Evolutionary conservation across 495 filamentous ascomycete species (phyloP), one percentile per base, ranked within the genome.

Genomic region (Saxispiralis lemnorum): DNA sequence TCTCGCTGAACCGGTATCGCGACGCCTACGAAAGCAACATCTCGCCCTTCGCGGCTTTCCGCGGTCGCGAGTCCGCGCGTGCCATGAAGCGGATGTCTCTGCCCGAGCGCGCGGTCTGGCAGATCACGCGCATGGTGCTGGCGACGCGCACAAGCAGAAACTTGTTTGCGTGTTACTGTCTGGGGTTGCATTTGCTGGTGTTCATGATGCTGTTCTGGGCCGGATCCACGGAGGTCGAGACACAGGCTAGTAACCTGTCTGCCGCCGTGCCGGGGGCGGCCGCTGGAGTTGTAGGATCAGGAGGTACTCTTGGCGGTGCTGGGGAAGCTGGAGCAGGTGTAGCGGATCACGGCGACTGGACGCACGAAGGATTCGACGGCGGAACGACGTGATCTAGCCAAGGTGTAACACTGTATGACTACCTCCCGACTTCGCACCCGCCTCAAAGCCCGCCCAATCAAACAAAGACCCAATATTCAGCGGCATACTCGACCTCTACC

Each of bases 11-110:
- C 57, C 74, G 87, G 20, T 99, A 99, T 56, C 73, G 85, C 40
- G 80, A 82, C 39, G 82, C 87, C 7, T 99, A 99, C 60, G 89
- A 99, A 63, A 79, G 81, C 16, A 88, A 85, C 55, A 79, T 97
- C 28, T 93, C 84, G 11, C 89, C 89, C 0, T 99, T 99, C 55
- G 87, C 88, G 19, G 85, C 83, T 6, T 97, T 96, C 63, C 71
- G 86, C 32, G 86, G 89, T 5, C 76, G 87, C 31, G 89, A 99
- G 66, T 82, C 80, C 31, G 78, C 83, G 6, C 69, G 89, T 24
- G 92, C 89, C n/a, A 84, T 93, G 59, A 86, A 88, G 54, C 76
- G 89, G 24, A 93, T 99, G 88, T 83, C 74, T 47, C 61, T 95
- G 5, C 83, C 85, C 0, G 89, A 99, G 64, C 68, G 92, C 19